Base-by-base conservation (phyloP, 176 grass and related monocot species). In the Pharus latifolius region DNA sequence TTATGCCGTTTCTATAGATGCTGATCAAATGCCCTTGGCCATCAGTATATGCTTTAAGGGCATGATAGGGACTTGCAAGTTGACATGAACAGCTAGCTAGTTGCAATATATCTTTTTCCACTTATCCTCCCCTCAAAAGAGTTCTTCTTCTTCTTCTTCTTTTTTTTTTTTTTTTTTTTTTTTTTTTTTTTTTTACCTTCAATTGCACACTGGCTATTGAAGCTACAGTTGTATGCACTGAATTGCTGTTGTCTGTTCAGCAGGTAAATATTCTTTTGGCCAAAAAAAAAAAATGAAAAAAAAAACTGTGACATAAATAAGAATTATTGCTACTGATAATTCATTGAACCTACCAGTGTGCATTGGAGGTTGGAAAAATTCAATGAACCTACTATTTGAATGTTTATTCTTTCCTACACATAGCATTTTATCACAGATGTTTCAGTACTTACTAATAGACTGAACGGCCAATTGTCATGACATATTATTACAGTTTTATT, bases 1-100 rank as follows among this genome's bases (percentile, higher is more conserved):
- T 60, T 37, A 49, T 68, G 53, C 43, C 44, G 30, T 67, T 17
- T 6, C 63, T 19, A 18, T 44, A 38, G 16, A 69, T 69, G 53
- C 64, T 44, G 46, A 59, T 47, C 47, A 53, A 53, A 52, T 48
- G 31, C 33, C 49, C 61, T 7, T 72, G 74, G 25, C 81, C 41
- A 40, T 58, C 19, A 27, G 80, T 64, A 48, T 56, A 48, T 74
- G 75, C 74, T 20, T 49, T 15, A 3, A 19, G 27, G 35, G 46
- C 63, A 85, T 56, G 77, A 81, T 12, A 63, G 49, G 42, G 83
- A 69, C 77, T 27, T 75, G 31, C 63, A 56, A 75, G 71, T 76
- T 64, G 56, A 44, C 77, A 85, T 70, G 77, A 49, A 28, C 27
- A 26, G 27, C 35, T 20, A 44, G 24, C 33, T 44, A 65, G 28